Evolutionary conservation across 164 flowering plant species (phyloP).

Genomic region (Macadamia tetraphylla): DNA sequence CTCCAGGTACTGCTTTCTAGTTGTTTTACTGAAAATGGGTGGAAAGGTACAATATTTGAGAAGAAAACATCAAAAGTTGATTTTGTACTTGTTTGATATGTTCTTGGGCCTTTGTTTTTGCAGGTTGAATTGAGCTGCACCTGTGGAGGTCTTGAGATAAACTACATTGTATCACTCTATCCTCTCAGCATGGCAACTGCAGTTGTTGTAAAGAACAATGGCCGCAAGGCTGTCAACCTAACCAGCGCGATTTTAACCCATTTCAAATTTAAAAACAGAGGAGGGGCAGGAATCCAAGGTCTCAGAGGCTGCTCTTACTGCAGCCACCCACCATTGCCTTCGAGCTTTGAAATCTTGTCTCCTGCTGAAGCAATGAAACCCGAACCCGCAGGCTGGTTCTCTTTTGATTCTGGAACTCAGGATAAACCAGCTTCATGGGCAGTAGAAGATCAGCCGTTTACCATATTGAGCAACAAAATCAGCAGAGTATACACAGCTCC

Average conservation of each 20-base stretch:
- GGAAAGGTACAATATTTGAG: background rate
- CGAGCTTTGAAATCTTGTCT: constrained; percentile 62
- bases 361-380: constrained; percentile 68
- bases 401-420: constrained; percentile 46
- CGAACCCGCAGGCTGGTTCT: constrained; percentile 57
- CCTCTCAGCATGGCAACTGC: constrained; percentile 80
- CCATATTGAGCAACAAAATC: constrained; percentile 51
- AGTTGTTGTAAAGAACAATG: constrained; percentile 76
- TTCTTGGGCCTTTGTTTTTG: background rate
- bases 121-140: constrained; percentile 80
- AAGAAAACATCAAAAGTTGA: background rate
- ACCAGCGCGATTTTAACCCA: constrained; percentile 71
- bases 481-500: constrained; percentile 81
- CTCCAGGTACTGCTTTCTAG: constrained; percentile 50
- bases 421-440: constrained; percentile 55
- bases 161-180: constrained; percentile 65
- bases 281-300: constrained; percentile 59
- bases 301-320: constrained; percentile 64
- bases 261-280: constrained; percentile 45
- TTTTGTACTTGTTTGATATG: background rate
- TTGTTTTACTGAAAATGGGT: background rate
- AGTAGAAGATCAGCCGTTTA: constrained; percentile 50
- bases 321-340: constrained; percentile 59
- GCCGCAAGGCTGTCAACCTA: constrained; percentile 46
- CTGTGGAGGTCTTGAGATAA: constrained; percentile 54